Base-by-base conservation (phyloP, 2,329 filamentous ascomycete species). In the Alternaria incomplexa region DNA sequence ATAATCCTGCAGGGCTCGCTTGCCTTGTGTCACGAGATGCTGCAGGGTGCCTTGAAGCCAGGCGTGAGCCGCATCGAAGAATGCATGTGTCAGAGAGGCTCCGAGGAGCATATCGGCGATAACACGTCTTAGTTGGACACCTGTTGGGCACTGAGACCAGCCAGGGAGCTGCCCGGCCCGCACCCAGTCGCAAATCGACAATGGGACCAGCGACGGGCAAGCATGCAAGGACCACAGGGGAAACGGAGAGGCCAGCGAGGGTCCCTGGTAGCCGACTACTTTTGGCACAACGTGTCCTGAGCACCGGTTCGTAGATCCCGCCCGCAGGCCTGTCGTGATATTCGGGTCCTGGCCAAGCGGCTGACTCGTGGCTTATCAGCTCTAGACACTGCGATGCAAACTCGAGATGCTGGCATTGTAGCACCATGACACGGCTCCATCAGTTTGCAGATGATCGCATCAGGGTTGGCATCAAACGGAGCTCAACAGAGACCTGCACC, bases 261-360 rank as follows among this genome's bases (percentile, higher is more conserved):
- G 64, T 64, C 73, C 76, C 69, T 58, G 68, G 58, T 58, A 65
- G 62, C 60, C 56, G 60, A 71, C 72, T 71, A 63, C 61, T 76
- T 77, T 74, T 77, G 73, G 72, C 71, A 76, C 73, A 75, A 76
- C 73, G 75, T 77, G 73, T 74, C 66, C 67, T 71, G 66, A 73
- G 73, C 73, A 76, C 72, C 72, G 72, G 76, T 78, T 79, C 73
- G 76, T 72, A 77, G 77, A 79, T 79, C 76, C 72, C 72, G 76
- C 76, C 74, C 75, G 75, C 63, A 67, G 62, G 62, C 65, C 60
- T 69, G 67, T 63, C 59, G 60, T 62, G 50, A 62, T 58, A 56
- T 52, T 60, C 56, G 56, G 51, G 50, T 60, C 63, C 57, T 55
- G 61, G 62, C 48, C 25, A 48, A 53, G 57, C 51, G 60, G 56